These are phyloP conservation scores for Suillus spraguei DNA, from an alignment of 768 basidiomycete genomes.

Conservation along the genomic window DNA sequence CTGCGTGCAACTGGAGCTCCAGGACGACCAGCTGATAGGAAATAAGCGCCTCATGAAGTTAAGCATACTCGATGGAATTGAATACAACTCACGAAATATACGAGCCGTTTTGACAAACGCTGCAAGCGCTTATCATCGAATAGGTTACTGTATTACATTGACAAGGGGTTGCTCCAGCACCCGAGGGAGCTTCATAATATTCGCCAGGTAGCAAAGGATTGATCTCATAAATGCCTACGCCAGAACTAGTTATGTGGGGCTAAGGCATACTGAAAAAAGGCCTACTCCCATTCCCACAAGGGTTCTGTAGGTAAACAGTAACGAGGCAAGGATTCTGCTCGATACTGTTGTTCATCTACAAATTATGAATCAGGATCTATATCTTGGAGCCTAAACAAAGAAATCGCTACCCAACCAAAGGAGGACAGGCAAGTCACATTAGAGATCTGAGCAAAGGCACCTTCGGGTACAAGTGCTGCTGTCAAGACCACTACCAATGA, in stretches of 20 bases:
- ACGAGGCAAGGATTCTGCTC: slow-evolving; percentile 49
- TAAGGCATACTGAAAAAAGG: slow-evolving; percentile 16
- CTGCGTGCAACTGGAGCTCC: slow-evolving; percentile 49
- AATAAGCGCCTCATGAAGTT: slow-evolving; percentile 5
- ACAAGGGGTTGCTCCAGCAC: slow-evolving; percentile 35
- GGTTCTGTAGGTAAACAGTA: slow-evolving; percentile 43
- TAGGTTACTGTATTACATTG: slow-evolving; percentile 61
- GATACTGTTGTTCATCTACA: slow-evolving; percentile 43
- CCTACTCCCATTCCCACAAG: slow-evolving; percentile 46
- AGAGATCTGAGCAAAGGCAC: slow-evolving; percentile 26
- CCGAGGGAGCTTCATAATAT: slow-evolving; percentile 36
- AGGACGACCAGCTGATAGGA: slow-evolving; percentile 47
- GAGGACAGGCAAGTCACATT: slow-evolving; percentile 22
- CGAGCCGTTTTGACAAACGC: slow-evolving; percentile 50
- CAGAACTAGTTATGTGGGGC: slow-evolving; percentile 4
- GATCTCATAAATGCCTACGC: slow-evolving; percentile 41
- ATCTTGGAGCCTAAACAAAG: background rate
- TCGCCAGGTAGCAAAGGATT: slow-evolving; percentile 37
- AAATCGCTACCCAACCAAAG: slow-evolving; percentile 29
- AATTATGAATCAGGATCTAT: background rate
- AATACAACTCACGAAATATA: slow-evolving; percentile 34
- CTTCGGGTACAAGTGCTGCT: slow-evolving; percentile 21
- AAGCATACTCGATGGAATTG: slow-evolving; percentile 10
- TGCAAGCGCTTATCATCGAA: slow-evolving; percentile 58
- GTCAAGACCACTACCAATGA: slow-evolving; percentile 20